Evolutionary conservation across 257 asterid species (phyloP).

Genomic region (Leptodermis oblonga): DNA sequence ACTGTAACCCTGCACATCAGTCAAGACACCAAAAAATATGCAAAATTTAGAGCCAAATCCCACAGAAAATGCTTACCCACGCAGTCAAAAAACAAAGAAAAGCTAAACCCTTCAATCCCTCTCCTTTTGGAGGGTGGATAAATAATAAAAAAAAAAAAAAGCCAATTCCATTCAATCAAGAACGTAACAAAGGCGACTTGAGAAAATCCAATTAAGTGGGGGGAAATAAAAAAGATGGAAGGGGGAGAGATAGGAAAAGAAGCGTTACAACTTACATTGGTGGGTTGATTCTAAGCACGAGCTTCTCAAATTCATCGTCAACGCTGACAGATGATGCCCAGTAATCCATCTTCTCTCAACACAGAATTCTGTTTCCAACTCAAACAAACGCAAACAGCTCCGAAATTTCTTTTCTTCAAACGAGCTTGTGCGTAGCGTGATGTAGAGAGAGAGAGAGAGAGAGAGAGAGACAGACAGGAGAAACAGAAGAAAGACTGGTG

Average conservation of each 20-base stretch:
- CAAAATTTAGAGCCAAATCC: not conserved
- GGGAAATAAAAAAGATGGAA: not conserved
- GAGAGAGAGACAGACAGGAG: not conserved
- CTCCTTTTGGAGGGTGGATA: not conserved
- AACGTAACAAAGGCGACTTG: not conserved
- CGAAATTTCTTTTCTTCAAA: too few species aligned
- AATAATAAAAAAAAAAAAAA: conserved; percentile 1
- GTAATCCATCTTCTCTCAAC: conserved; percentile 44
- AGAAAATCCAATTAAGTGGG: not conserved
- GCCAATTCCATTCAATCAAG: conserved; percentile 4
- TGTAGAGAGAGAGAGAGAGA: too few species aligned
- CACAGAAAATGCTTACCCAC: not conserved
- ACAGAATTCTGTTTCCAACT: not conserved
- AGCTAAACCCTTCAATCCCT: not conserved
- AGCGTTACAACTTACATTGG: conserved; percentile 64
- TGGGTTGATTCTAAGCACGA: conserved; percentile 69
- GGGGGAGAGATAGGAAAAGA: conserved; percentile 4
- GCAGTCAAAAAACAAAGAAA: not conserved
- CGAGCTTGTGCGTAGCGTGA: not conserved
- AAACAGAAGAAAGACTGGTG: not conserved
- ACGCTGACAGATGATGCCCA: conserved; percentile 55
- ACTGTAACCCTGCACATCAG: conserved; percentile 39
- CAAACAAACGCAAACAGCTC: not conserved
- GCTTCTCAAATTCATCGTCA: conserved; percentile 80
- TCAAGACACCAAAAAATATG: conserved; percentile 6